Base-by-base conservation (phyloP, 2,329 filamentous ascomycete genomes). In the Microthyrium microscopicum region DNA sequence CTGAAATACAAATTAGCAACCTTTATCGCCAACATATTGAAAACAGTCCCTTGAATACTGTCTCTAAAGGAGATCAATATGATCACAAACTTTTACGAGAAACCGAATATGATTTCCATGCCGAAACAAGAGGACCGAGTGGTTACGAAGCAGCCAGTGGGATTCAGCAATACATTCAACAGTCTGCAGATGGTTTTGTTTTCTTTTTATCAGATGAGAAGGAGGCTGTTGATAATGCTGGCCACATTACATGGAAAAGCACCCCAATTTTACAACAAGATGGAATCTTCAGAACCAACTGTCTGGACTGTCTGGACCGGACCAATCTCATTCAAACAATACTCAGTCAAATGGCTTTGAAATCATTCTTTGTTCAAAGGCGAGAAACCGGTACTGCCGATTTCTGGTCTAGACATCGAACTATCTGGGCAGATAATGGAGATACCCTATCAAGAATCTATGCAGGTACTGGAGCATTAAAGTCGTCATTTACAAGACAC, bases 301-400 rank as follows among this genome's bases (percentile, higher is more conserved):
- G 89, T 51, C 64, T 98, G 18, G 89, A 98, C 53, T 98, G 89
- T 51, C 62, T 98, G 27, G 89, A 98, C 52, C 73, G 89, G 38
- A 98, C 89, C 5, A 98, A 98, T 50, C 63, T 95, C 19, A 83
- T 98, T 19, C 89, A 98, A 56, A 92, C 85, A 1, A 81, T 95
- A 42, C 80, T 98, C 45, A 94, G 85, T 37, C 79, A 84, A 46
- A 85, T 94, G 78, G 83, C 84, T 1, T 64, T 94, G 15, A 83
- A 93, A 50, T 64, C 76, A 1, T 95, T 95, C 45, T 59, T 98
- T 3, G 57, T 59, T 11, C 83, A 92, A 43, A 68, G 77, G 39
- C 68, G 66, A 18, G 73, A 82, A 42, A 66, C 63, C 40, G 76
- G 80, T 1, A 65, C 67, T 7, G 69, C 75, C 1, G 85, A 95